phyloP scores from a whole-genome alignment of 1,284 basidiomycete genomes.

The Rhodotorula sp. region DNA sequence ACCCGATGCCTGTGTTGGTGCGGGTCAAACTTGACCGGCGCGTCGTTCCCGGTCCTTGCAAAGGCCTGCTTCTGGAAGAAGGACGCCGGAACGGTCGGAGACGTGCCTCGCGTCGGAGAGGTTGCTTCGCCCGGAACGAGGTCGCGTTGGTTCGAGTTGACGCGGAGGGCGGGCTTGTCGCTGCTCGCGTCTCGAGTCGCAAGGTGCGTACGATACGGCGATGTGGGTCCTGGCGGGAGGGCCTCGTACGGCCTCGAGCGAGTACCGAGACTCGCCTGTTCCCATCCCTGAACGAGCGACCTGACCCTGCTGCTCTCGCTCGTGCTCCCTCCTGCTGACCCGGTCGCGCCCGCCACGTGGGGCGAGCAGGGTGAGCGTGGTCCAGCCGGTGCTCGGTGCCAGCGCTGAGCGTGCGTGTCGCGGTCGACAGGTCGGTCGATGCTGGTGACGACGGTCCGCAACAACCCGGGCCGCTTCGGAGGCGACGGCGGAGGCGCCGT shows the following conservation, averaged over 20 bases:
- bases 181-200: not conserved
- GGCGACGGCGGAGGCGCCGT: too few relatives aligned
- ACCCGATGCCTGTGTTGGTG: not conserved
- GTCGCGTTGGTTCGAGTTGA: not conserved
- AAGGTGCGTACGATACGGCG: not conserved
- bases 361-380: not conserved
- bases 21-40: not conserved
- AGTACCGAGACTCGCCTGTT: slow-evolving; percentile 17
- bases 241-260: slow-evolving; percentile 22
- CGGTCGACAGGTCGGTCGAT: slow-evolving; percentile 14
- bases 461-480: slow-evolving; percentile 5
- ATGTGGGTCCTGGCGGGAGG: not conserved
- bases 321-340: too few relatives aligned
- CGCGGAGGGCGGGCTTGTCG: not conserved
- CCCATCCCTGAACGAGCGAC: slow-evolving; percentile 31
- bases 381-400: slow-evolving; percentile 5
- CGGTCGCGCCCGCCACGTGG: not conserved
- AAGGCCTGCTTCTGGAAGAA: slow-evolving; percentile 30
- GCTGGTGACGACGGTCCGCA: slow-evolving; percentile 29
- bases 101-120: not conserved
- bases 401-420: slow-evolving; percentile 15
- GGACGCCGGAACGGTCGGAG: slow-evolving; percentile 30
- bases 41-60: not conserved
- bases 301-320: slow-evolving; percentile 12
- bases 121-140: not conserved